A percentile compares a stretch with the other conserved stretches of the same genome.
Conservation (phyloP, 495 filamentous ascomycete species). For the Penicillium angulare region DNA sequence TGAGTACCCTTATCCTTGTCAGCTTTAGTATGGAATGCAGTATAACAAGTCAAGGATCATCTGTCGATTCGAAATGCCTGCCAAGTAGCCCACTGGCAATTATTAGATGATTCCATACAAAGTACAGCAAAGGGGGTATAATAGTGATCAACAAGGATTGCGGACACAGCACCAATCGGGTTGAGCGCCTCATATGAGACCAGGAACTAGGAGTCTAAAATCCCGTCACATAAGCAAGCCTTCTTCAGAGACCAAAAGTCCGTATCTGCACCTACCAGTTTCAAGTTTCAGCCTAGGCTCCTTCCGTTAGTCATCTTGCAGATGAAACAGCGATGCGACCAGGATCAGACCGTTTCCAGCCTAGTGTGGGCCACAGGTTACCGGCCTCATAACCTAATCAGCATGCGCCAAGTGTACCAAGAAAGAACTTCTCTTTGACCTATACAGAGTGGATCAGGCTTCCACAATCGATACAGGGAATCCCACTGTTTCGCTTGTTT, state of each 20-base stretch:
- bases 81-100: too few species aligned
- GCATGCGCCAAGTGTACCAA: slow-evolving; percentile 1
- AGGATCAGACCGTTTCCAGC: slow-evolving; percentile 5
- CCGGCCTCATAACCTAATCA: not conserved
- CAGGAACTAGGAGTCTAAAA: not conserved
- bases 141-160: too few species aligned
- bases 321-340: slow-evolving; percentile 15
- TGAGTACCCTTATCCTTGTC: too few species aligned
- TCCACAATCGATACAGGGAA: not conserved
- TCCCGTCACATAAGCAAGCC: too few species aligned
- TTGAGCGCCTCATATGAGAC: too few species aligned
- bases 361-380: slow-evolving; percentile 1
- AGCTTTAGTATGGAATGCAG: too few species aligned
- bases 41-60: too few species aligned
- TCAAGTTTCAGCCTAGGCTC: slow-evolving; percentile 9
- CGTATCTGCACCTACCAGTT: not conserved
- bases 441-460: not conserved
- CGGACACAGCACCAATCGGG: too few species aligned
- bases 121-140: too few species aligned
- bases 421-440: not conserved
- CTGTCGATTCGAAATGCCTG: too few species aligned
- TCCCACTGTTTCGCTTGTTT: too few species aligned
- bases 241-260: not conserved
- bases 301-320: slow-evolving; percentile 15
- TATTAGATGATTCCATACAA: too few species aligned